Evolutionary conservation across 1,284 basidiomycete genomes (phyloP), one percentile per base, ranked within the genome.

Genomic region (Wallemia mellicola): DNA sequence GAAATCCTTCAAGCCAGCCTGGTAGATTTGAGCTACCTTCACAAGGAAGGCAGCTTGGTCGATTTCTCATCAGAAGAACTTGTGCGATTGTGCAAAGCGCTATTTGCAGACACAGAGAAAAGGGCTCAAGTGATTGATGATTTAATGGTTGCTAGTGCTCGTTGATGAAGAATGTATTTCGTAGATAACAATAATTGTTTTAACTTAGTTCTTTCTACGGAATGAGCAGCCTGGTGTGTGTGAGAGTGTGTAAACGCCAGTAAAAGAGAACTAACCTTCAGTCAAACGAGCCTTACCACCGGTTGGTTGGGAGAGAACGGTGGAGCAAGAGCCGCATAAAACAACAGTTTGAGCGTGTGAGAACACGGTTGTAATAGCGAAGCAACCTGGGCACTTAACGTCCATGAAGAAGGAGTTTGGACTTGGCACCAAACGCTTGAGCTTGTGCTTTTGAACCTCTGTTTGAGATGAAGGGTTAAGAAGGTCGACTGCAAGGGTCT

Each of bases 381-480:
- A 89, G 78, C 87, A 92, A 64, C 86, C 86, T 69, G 92, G 84
- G 77, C 92, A 98, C 76, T 98, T 98, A 69, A 98, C 91, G 72
- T 99, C 94, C 94, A 98, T 98, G 77, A 96, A 98, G 77, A 91
- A 96, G 57, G 89, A 94, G 76, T 94, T 88, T 65, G 88, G 88
- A 64, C 81, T 84, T 75, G 95, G 94, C 68, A 99, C 94, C 68
- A 98, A 81, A 72, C 91, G 83, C 81, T 98, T 98, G 74, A 96
- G 86, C 80, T 99, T 98, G 82, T 95, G 86, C 73, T 81, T 85
- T 74, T 77, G 81, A 73, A 76, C 82, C 76, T 91, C 83, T 67
- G 81, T 74, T 72, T 89, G 86, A 68, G 79, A 73, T 64, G 86
- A 84, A 67, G 89, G 92, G 82, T 98, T 87, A 71, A 98, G 82